Evolutionary conservation across 78 protist genomes (phyloP).

Genomic region (Speleostelium caveatum): DNA sequence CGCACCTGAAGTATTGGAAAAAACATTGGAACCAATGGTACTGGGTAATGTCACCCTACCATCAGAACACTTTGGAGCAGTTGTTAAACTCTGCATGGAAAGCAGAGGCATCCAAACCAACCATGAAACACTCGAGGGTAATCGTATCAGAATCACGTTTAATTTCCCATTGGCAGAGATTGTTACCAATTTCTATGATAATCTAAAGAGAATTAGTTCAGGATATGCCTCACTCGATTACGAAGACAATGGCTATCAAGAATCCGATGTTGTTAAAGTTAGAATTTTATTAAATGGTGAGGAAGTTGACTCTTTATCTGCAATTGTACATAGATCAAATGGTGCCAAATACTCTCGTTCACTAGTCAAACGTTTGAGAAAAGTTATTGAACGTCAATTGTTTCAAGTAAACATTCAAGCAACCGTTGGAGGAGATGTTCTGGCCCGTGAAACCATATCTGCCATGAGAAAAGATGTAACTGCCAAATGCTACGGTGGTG

Average conservation of each 20-base stretch:
- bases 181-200: constrained; percentile 85
- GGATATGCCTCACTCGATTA: constrained; percentile 95
- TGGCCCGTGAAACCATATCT: constrained; percentile 87
- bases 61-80: constrained; percentile 76
- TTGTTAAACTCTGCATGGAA: constrained; percentile 68
- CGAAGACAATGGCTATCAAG: constrained; percentile 78
- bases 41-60: constrained; percentile 80
- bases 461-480: constrained; percentile 93
- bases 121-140: constrained; percentile 62
- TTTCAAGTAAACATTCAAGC: constrained; percentile 90
- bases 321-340: constrained; percentile 49
- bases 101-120: constrained; percentile 37
- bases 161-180: constrained; percentile 90
- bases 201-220: constrained; percentile 61
- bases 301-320: constrained; percentile 88
- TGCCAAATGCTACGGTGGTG: constrained; percentile 96
- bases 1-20: background rate
- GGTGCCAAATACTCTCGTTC: constrained; percentile 40
- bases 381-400: constrained; percentile 76
- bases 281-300: constrained; percentile 82
- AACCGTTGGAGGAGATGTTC: constrained; percentile 65
- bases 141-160: constrained; percentile 61
- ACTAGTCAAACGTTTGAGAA: constrained; percentile 44
- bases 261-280: constrained; percentile 74
- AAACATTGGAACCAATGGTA: constrained; percentile 84